Base-by-base conservation (phyloP, 2,329 filamentous ascomycete genomes). In the Sarocladium brachiariae region DNA sequence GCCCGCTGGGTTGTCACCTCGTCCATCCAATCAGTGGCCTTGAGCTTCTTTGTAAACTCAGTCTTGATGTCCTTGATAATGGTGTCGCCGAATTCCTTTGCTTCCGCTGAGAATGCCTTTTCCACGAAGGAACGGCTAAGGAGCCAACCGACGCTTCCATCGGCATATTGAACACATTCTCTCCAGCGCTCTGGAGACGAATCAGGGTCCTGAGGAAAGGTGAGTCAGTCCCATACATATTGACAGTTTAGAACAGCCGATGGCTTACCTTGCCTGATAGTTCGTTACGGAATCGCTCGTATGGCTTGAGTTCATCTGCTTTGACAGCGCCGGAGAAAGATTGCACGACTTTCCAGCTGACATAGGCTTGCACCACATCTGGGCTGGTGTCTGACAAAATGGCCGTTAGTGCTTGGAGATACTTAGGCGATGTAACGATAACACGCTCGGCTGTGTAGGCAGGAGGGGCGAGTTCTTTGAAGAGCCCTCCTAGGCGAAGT, bases 1-100 rank as follows among this genome's bases (percentile, higher is more conserved):
- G 81, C 81, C 6, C 80, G 69, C 50, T 77, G 69, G 39, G 77
- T 76, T 18, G 83, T 80, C 39, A 77, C 71, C 2, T 78, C 67
- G 38, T 81, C 79, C 76, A 86, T 85, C 84, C 84, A 88, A 14
- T 73, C 66, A 1, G 80, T 78, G 2, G 69, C 65, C 31, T 76
- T 70, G 41, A 87, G 67, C 52, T 78, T 84, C 51, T 78, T 61
- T 2, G 77, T 75, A 57, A 88, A 89, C 18, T 80, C 75, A 14
- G 76, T 71, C 63, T 86, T 86, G 61, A 89, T 84, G 55, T 87
- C 81, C 9, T 77, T 76, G n/a, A 88, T 77, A 56, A 90, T 82
- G 50, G 81, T 75, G 52, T 87, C 81, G 14, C 83, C 83, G 41
- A 86, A 78, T 3, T 78, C 67, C 61, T 86, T 86, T 0, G 83